Evolutionary conservation across 208 protist species (phyloP).

Genomic region (Strigomonas galati): DNA sequence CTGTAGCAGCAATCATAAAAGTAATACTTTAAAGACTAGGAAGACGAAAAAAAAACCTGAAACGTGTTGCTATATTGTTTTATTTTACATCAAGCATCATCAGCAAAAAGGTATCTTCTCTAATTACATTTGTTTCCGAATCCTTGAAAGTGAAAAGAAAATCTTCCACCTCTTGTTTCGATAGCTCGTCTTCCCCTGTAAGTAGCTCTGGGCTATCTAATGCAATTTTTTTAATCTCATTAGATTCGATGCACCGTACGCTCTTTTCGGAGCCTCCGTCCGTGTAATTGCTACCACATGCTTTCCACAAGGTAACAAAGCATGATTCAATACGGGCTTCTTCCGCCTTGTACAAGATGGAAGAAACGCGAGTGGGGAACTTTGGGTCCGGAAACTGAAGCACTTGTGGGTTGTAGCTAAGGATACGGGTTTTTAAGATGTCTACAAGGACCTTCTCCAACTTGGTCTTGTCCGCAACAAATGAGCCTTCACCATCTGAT

Average conservation of each 20-base stretch:
- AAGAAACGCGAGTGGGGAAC: conserved; percentile 22
- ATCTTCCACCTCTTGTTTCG: conserved; percentile 25
- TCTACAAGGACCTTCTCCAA: conserved; percentile 11
- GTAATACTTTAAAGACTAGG: too few relatives aligned
- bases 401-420: conserved; percentile 33
- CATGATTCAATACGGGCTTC: conserved; percentile 17
- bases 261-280: not conserved
- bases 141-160: conserved; percentile 29
- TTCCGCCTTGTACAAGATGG: conserved; percentile 22
- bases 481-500: not conserved
- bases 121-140: conserved; percentile 18
- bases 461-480: not conserved
- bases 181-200: conserved; percentile 21
- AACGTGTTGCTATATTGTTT: not conserved
- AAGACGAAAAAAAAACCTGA: not conserved
- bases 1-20: too few relatives aligned
- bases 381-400: conserved; percentile 10
- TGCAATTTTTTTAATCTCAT: conserved; percentile 14
- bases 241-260: conserved; percentile 17
- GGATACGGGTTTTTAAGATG: conserved; percentile 23
- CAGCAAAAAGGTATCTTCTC: conserved; percentile 40
- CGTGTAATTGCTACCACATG: conserved; percentile 12
- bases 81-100: conserved; percentile 27
- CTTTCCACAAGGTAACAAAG: conserved; percentile 39
- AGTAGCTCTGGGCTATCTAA: conserved; percentile 19